A percentile compares a stretch with the other conserved stretches of the same genome.
Conservation (phyloP, 768 basidiomycete species). For the Nidularia pulvinata region DNA sequence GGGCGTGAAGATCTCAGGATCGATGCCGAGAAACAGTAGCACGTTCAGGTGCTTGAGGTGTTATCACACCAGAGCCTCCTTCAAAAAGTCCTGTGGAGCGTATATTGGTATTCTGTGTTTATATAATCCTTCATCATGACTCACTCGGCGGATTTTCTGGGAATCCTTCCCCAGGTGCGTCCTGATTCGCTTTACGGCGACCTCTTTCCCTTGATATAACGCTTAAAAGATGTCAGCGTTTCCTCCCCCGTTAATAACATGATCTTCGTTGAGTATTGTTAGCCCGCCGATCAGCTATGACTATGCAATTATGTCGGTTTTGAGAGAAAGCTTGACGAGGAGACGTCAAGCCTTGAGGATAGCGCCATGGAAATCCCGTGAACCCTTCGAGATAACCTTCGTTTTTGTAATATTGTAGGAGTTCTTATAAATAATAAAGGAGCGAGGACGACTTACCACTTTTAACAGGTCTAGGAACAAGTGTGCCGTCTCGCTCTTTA, state of each 20-base stretch:
- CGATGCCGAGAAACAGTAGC: neutral
- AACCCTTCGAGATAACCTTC: neutral
- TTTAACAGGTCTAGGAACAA: too few species aligned
- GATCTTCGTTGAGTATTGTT: slow-evolving; percentile 9
- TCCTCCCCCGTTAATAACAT: slow-evolving; percentile 19
- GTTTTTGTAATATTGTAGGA: too few species aligned
- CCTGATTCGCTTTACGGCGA: slow-evolving; percentile 23
- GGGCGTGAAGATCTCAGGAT: neutral
- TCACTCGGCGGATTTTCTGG: slow-evolving; percentile 13
- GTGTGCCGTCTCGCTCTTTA: too few species aligned
- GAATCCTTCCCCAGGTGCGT: slow-evolving; percentile 11
- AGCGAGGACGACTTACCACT: too few species aligned
- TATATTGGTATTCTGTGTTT: neutral
- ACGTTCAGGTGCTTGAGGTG: neutral
- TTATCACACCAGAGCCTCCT: neutral
- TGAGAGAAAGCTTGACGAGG: slow-evolving; percentile 17
- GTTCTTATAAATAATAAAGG: too few species aligned
- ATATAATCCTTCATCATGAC: slow-evolving; percentile 7
- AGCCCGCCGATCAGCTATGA: slow-evolving; percentile 20
- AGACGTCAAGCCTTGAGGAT: slow-evolving; percentile 13
- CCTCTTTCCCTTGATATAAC: slow-evolving; percentile 11
- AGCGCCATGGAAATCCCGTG: neutral
- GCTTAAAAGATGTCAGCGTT: slow-evolving; percentile 25
- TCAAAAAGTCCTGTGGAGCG: slow-evolving; percentile 42
- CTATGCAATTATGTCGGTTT: slow-evolving; percentile 15